Conservation (phyloP, 306 rosid genomes). For the Chamaecrista fasciculata region DNA sequence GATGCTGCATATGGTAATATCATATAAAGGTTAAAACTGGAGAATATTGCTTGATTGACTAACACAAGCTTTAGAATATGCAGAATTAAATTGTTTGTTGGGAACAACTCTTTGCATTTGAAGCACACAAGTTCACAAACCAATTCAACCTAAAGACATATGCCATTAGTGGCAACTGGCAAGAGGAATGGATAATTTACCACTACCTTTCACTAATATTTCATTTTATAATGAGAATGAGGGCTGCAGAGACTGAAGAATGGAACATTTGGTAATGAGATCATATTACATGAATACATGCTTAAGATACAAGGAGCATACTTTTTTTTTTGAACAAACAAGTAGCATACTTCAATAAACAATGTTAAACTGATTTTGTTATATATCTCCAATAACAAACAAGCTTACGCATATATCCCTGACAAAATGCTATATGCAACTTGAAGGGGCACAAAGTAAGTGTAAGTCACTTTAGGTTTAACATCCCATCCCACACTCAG, state of each 20-base stretch:
- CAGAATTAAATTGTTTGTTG: neutral
- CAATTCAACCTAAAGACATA: neutral
- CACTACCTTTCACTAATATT: neutral
- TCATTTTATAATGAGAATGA: neutral
- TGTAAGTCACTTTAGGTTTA: neutral
- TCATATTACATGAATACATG: neutral
- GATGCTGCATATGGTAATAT: conserved; percentile 61
- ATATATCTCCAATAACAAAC: neutral
- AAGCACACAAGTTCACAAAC: conserved; percentile 10
- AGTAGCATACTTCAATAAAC: no score
- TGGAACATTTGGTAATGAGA: neutral
- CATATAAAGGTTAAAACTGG: conserved; percentile 28
- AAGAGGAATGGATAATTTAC: neutral
- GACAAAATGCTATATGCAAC: neutral
- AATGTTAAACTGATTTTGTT: neutral
- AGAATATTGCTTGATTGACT: neutral
- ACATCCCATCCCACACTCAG: neutral
- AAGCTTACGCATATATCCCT: neutral
- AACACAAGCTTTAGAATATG: neutral
- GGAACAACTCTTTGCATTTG: conserved; percentile 15
- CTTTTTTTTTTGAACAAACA: no score
- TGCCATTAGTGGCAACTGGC: neutral
- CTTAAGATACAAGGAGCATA: neutral
- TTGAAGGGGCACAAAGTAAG: neutral
- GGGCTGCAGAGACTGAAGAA: neutral